Evolutionary conservation across 305 asterid genomes (phyloP).

Genomic region (Lippia alba): DNA sequence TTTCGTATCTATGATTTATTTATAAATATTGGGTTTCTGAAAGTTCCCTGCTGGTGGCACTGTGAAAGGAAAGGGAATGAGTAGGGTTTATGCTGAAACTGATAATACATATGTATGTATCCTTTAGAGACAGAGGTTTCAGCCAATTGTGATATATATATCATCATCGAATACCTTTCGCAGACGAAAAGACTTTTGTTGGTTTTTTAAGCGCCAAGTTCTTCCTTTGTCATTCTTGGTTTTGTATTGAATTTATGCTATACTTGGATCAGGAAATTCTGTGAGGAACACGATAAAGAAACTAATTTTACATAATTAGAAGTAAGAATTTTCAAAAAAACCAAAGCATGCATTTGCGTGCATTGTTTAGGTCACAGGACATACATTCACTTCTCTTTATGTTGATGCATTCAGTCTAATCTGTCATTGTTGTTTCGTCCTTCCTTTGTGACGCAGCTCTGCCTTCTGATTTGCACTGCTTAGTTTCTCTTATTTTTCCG

Average conservation of each 20-base stretch:
- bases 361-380: background rate
- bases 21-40: background rate
- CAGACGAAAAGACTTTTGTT: background rate
- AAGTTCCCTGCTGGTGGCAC: background rate
- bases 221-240: too few species aligned
- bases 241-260: background rate
- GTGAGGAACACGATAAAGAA: background rate
- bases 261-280: background rate
- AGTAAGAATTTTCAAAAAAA: constrained; percentile 1
- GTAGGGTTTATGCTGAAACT: background rate
- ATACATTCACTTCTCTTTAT: background rate
- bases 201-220: background rate
- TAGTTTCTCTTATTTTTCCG: constrained; percentile 26
- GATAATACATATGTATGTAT: background rate
- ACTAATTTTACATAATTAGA: too few species aligned
- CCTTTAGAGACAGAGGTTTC: background rate
- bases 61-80: background rate
- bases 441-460: constrained; percentile 14
- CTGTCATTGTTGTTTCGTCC: background rate
- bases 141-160: background rate
- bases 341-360: background rate
- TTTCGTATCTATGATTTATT: background rate
- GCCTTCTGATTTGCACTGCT: constrained; percentile 19
- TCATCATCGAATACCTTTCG: background rate
- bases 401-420: constrained; percentile 1